Evolutionary conservation across 2,329 filamentous ascomycete genomes (phyloP).

Genomic region (Apiospora sp.): DNA sequence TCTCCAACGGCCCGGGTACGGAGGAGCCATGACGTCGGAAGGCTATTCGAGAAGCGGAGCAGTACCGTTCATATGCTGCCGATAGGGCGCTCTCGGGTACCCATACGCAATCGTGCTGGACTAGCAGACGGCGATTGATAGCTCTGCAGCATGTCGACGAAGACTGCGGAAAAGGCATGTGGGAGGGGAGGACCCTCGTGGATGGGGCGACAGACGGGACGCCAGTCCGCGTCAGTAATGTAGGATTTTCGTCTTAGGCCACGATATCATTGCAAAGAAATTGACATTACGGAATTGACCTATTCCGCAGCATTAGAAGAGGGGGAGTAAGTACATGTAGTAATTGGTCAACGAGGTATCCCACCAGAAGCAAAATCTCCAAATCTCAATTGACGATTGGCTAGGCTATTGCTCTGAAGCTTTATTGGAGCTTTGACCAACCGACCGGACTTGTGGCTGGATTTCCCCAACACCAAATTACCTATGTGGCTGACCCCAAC

Average conservation of each 20-base stretch:
- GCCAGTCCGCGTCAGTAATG: slow-evolving; percentile 17
- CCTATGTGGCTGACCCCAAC: neutral
- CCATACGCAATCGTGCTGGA: slow-evolving; percentile 59
- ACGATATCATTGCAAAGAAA: neutral
- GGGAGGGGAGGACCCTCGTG: neutral
- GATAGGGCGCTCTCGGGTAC: slow-evolving; percentile 65
- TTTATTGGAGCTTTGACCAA: slow-evolving; percentile 9
- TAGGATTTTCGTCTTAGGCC: neutral
- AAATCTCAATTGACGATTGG: slow-evolving; percentile 13
- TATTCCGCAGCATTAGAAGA: slow-evolving; percentile 9
- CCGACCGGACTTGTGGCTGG: neutral
- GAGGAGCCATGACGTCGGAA: slow-evolving; percentile 43
- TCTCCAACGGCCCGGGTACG: slow-evolving; percentile 63
- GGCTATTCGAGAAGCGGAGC: slow-evolving; percentile 38
- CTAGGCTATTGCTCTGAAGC: neutral
- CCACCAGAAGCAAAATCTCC: neutral
- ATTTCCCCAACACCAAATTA: neutral
- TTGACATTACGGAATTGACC: neutral
- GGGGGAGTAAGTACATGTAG: neutral
- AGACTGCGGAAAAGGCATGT: slow-evolving; percentile 14
- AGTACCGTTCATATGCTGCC: slow-evolving; percentile 57
- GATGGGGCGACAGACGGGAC: neutral
- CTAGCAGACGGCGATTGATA: slow-evolving; percentile 50
- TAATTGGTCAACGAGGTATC: neutral
- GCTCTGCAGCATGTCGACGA: slow-evolving; percentile 56